Evolutionary conservation across 805 yeast genomes (phyloP).

Genomic region (Candida manassasensis): DNA sequence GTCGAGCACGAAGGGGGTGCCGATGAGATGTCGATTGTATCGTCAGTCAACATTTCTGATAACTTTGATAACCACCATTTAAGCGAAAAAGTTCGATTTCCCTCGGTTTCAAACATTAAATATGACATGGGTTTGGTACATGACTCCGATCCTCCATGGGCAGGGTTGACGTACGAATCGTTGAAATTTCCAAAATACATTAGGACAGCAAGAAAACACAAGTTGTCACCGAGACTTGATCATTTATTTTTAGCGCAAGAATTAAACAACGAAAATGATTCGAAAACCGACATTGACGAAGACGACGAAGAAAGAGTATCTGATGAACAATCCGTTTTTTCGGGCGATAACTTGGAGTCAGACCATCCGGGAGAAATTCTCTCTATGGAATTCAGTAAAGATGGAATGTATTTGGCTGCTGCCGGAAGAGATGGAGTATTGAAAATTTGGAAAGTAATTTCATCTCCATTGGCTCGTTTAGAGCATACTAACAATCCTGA

Average conservation of each 20-base stretch:
- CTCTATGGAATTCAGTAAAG: conserved; percentile 65
- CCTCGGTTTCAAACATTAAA: conserved; percentile 9
- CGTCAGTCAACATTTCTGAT: not conserved
- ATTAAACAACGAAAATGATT: conserved; percentile 24
- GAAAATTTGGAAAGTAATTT: conserved; percentile 74
- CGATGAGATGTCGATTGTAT: conserved; percentile 1
- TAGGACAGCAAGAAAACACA: conserved; percentile 44
- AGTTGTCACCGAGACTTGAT: conserved; percentile 42
- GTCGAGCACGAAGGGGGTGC: not conserved
- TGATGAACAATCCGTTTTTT: conserved; percentile 2
- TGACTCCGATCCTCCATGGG: conserved; percentile 20
- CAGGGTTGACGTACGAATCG: conserved; percentile 30
- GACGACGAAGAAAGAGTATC: not conserved
- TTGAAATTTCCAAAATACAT: conserved; percentile 53
- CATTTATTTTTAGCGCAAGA: conserved; percentile 67
- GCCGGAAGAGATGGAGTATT: conserved; percentile 75
- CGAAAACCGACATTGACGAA: conserved; percentile 3
- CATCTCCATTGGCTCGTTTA: conserved; percentile 65
- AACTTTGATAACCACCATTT: conserved; percentile 9
- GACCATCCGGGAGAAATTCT: conserved; percentile 50
- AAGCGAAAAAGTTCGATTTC: conserved; percentile 14
- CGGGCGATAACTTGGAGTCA: not conserved
- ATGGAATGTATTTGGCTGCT: conserved; percentile 79
- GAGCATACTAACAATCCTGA: conserved; percentile 28
- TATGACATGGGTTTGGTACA: conserved; percentile 6